Conservation (phyloP, 805 yeast genomes). For the Danielia oregonensis region DNA sequence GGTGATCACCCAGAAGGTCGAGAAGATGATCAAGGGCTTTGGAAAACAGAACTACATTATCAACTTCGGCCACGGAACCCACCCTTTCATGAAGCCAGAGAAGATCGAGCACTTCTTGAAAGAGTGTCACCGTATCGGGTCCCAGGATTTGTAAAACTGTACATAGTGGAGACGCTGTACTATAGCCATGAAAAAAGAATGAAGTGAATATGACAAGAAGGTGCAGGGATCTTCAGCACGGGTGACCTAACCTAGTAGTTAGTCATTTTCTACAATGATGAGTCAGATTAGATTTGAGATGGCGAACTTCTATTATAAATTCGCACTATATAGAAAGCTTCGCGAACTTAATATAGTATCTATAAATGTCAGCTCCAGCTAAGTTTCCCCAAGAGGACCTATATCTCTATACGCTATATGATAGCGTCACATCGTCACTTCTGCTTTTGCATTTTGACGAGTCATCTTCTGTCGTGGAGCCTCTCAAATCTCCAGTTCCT, state of each 20-base stretch:
- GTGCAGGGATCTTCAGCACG: too few relatives aligned
- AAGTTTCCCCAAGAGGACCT: too few relatives aligned
- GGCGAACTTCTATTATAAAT: too few relatives aligned
- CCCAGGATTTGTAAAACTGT: constrained; percentile 31
- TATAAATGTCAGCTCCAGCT: too few relatives aligned
- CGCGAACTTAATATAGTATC: too few relatives aligned
- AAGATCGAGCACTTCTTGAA: constrained; percentile 78
- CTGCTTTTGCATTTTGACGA: constrained; percentile 14
- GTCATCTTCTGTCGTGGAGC: constrained; percentile 7
- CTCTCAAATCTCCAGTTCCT: not conserved
- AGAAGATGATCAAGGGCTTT: constrained; percentile 83
- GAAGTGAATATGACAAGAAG: too few relatives aligned
- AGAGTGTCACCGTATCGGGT: constrained; percentile 82
- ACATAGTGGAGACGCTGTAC: too few relatives aligned
- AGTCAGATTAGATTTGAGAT: too few relatives aligned
- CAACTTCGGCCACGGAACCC: constrained; percentile 98
- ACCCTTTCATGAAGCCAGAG: constrained; percentile 95
- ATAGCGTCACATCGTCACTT: constrained; percentile 1
- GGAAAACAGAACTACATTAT: constrained; percentile 89
- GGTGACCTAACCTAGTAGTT: not conserved
- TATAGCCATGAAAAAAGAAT: too few relatives aligned
- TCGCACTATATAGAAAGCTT: too few relatives aligned
- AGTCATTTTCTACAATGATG: constrained; percentile 1
- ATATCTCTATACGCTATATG: constrained; percentile 1
- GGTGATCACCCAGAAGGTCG: constrained; percentile 73